Conservation (phyloP, 1,139 yeast genomes). For the Neolecta irregularis region DNA sequence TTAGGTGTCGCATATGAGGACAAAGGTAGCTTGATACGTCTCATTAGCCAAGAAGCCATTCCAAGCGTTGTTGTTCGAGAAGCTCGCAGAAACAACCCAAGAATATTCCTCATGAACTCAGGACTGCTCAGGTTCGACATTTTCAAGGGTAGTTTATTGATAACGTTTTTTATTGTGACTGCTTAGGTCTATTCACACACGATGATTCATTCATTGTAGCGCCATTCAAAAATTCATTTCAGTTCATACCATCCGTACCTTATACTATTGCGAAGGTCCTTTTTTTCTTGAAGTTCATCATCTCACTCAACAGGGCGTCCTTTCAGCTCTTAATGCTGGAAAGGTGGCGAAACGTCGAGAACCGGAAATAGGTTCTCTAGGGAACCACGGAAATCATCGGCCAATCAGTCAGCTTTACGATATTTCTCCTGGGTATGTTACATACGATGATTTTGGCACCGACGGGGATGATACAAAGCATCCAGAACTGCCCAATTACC, state of each 20-base stretch:
- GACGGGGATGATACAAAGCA: conserved; percentile 87
- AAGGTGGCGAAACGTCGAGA: too few relatives aligned
- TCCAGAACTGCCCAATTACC: conserved; percentile 40
- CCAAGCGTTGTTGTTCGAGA: conserved; percentile 33
- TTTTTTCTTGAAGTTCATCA: conserved; percentile 35
- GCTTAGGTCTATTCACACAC: conserved; percentile 70
- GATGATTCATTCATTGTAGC: conserved; percentile 74
- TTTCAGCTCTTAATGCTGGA: too few relatives aligned
- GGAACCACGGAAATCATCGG: too few relatives aligned
- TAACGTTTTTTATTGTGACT: too few relatives aligned
- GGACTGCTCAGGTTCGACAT: conserved; percentile 84
- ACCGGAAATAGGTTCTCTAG: too few relatives aligned
- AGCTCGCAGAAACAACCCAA: conserved; percentile 25
- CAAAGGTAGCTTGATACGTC: conserved; percentile 47
- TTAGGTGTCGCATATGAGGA: too few relatives aligned
- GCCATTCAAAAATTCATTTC: conserved; percentile 77
- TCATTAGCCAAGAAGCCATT: conserved; percentile 45
- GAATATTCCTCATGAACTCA: conserved; percentile 62
- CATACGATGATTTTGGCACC: conserved; percentile 66
- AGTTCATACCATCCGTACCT: conserved; percentile 40
- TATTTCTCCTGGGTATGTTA: conserved; percentile 50
- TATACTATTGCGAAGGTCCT: conserved; percentile 33
- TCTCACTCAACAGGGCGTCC: too few relatives aligned
- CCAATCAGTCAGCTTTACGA: too few relatives aligned
- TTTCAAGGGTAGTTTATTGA: too few relatives aligned